Evolutionary conservation across 768 basidiomycete genomes (phyloP).

Genomic region (Boletellus ananas): DNA sequence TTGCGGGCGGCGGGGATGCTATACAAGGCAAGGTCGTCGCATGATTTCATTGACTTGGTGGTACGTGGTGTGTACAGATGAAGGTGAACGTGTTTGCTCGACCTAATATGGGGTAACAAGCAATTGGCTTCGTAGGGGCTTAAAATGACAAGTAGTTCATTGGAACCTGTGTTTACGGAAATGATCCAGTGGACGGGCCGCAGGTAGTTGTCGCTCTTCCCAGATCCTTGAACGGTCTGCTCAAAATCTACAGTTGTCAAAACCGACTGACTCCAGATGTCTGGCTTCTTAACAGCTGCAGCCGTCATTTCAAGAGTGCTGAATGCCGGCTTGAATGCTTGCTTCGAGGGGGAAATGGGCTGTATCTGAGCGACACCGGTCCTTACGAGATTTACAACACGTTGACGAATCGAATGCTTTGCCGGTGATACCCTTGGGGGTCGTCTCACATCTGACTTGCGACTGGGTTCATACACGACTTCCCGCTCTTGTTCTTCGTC

Average conservation of each 20-base stretch:
- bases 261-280: conserved; percentile 14
- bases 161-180: conserved; percentile 29
- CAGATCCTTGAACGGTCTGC: not conserved
- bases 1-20: conserved; percentile 18
- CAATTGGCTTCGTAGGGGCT: conserved; percentile 40
- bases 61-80: conserved; percentile 42
- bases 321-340: conserved; percentile 20
- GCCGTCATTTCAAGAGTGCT: conserved; percentile 2
- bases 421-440: too few species aligned
- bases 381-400: conserved; percentile 7
- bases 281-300: conserved; percentile 10
- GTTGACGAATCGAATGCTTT: not conserved
- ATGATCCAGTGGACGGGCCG: conserved; percentile 44
- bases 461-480: too few species aligned
- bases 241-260: conserved; percentile 17
- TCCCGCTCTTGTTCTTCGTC: not conserved
- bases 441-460: too few species aligned
- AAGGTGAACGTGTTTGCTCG: conserved; percentile 31
- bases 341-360: too few species aligned
- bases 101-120: conserved; percentile 36
- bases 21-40: conserved; percentile 31
- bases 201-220: conserved; percentile 31
- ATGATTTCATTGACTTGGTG: conserved; percentile 30
- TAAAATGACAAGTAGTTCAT: conserved; percentile 31
- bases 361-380: too few species aligned